Percentiles rank a stretch among this genome's conserved stretches.
Evolutionary conservation across 768 basidiomycete genomes (phyloP).

Genomic region (Mycena olivaceomarginata): DNA sequence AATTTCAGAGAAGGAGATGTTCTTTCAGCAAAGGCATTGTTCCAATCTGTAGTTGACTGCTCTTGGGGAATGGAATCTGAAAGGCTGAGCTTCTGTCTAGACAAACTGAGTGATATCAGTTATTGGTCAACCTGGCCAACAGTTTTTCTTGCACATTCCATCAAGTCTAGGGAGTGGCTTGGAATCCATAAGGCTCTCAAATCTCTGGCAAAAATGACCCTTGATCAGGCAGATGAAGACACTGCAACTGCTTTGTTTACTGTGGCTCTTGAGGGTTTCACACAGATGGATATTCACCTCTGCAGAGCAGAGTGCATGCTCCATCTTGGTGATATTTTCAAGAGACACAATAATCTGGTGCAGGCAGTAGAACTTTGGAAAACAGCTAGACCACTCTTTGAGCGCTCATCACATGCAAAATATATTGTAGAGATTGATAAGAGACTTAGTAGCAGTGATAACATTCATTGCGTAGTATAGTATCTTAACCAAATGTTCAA

Average conservation of each 20-base stretch:
- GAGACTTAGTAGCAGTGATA: neutral
- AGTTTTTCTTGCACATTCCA: neutral
- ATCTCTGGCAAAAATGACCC: slow-evolving; percentile 2
- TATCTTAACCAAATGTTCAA: no score
- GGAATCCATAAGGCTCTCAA: neutral
- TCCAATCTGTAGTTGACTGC: neutral
- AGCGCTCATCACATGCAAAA: neutral
- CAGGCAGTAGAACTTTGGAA: neutral
- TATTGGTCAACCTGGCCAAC: neutral
- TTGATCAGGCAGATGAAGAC: neutral
- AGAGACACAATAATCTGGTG: neutral
- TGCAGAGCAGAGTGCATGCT: neutral
- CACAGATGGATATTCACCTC: neutral
- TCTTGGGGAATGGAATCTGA: neutral
- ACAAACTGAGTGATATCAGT: neutral
- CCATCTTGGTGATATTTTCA: neutral
- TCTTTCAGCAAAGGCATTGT: neutral
- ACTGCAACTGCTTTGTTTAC: neutral
- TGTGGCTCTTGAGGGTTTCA: no score
- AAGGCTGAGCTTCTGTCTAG: neutral
- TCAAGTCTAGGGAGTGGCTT: neutral
- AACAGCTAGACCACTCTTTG: neutral
- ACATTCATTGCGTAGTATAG: no score
- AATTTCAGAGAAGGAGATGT: neutral
- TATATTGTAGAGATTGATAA: neutral